Conservation (phyloP, 768 basidiomycete genomes). For the Xanthoconium stramineum region DNA sequence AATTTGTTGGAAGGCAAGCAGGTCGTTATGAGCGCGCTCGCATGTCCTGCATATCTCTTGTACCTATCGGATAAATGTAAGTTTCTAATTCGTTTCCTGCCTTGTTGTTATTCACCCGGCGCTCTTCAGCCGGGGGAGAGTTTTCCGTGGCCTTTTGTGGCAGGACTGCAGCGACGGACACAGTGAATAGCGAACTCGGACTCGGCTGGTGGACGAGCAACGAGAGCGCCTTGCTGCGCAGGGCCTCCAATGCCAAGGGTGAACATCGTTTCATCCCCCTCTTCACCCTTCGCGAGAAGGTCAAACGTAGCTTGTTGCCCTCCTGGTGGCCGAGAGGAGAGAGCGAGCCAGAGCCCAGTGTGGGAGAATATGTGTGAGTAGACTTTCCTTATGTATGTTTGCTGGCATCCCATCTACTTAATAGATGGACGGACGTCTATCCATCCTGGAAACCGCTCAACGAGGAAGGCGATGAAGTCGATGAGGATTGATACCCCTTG, state of each 20-base stretch:
- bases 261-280: conserved; percentile 9
- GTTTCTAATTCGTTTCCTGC: not conserved
- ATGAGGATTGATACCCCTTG: not conserved
- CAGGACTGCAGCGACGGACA: not conserved
- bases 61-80: conserved; percentile 21
- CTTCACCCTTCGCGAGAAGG: conserved; percentile 9
- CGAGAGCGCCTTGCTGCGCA: conserved; percentile 3
- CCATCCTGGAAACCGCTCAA: conserved; percentile 19
- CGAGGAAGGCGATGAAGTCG: conserved; percentile 15
- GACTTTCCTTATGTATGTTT: not conserved
- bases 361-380: conserved; percentile 9
- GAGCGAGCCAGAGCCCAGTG: not conserved
- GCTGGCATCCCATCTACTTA: not conserved
- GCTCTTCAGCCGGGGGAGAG: conserved; percentile 5
- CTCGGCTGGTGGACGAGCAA: conserved; percentile 4
- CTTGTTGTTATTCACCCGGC: not conserved
- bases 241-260: not conserved
- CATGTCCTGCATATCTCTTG: conserved; percentile 28
- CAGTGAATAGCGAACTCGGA: not conserved
- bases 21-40: conserved; percentile 24
- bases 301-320: not conserved
- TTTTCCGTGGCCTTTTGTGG: conserved; percentile 13
- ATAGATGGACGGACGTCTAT: conserved; percentile 19
- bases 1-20: conserved; percentile 15
- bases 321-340: conserved; percentile 5